Evolutionary conservation across 2,329 filamentous ascomycete species (phyloP).

Genomic region (Epichloe elymi): DNA sequence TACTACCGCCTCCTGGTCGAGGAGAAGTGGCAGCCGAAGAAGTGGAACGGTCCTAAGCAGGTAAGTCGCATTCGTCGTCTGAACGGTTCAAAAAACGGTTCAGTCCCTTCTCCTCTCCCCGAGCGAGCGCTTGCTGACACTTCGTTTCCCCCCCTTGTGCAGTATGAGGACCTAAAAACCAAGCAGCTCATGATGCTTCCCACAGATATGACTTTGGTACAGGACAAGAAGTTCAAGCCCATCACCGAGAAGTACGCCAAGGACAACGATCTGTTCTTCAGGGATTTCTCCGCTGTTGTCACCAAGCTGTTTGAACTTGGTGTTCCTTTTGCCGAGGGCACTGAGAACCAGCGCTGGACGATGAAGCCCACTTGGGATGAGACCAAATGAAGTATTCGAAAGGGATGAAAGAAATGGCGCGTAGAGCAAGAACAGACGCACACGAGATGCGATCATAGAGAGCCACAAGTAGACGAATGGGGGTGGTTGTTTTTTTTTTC

Average conservation of each 20-base stretch:
- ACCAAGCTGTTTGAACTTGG: constrained; percentile 85
- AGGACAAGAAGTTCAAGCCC: constrained; percentile 76
- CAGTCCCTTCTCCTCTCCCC: constrained; percentile 3
- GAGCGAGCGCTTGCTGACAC: constrained; percentile 6
- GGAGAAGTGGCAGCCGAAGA: constrained; percentile 86
- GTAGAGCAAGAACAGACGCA: neutral
- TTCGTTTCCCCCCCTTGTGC: constrained; percentile 18
- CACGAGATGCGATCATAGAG: neutral
- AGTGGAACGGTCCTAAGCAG: constrained; percentile 82
- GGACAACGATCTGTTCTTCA: constrained; percentile 85
- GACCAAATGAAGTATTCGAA: constrained; percentile 12
- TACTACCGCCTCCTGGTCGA: constrained; percentile 79
- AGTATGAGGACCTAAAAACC: constrained; percentile 78
- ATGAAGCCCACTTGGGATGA: constrained; percentile 45
- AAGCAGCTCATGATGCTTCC: constrained; percentile 97
- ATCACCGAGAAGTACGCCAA: constrained; percentile 80
- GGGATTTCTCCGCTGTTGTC: constrained; percentile 72
- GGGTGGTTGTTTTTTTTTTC: neutral
- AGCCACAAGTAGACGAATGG: constrained; percentile 5
- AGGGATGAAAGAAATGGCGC: neutral
- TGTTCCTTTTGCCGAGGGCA: constrained; percentile 60
- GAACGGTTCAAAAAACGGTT: neutral
- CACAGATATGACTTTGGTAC: constrained; percentile 72
- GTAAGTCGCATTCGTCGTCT: constrained; percentile 16
- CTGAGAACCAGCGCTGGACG: constrained; percentile 40